These are phyloP conservation scores for Lactarius hatsudake DNA, from an alignment of 768 basidiomycete genomes.

Conservation along the genomic window DNA sequence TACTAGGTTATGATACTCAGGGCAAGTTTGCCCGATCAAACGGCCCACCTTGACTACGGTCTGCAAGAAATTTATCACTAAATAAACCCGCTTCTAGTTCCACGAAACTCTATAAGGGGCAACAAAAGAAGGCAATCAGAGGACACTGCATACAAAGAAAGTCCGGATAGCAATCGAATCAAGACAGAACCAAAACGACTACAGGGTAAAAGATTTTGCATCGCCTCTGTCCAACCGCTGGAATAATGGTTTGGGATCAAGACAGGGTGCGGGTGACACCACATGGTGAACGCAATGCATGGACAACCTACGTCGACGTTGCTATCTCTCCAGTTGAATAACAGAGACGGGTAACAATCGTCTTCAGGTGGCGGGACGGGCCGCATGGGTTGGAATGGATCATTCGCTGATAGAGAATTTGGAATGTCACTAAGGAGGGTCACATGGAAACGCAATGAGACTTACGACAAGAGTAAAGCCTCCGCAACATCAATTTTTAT, in stretches of 20 bases:
- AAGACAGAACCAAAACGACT: slow-evolving; percentile 1
- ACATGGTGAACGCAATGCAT: slow-evolving; percentile 17
- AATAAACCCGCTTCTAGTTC: background rate
- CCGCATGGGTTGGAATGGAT: slow-evolving; percentile 13
- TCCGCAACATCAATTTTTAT: slow-evolving; percentile 36
- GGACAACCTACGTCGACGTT: slow-evolving; percentile 25
- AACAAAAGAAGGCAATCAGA: background rate
- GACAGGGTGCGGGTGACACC: slow-evolving; percentile 2
- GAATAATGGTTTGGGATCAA: slow-evolving; percentile 7
- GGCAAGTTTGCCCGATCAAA: background rate
- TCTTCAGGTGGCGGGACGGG: slow-evolving; percentile 28
- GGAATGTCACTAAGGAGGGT: background rate
- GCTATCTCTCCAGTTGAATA: slow-evolving; percentile 31
- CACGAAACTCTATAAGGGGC: slow-evolving; percentile 1
- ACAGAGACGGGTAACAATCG: slow-evolving; percentile 29
- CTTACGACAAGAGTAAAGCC: slow-evolving; percentile 3
- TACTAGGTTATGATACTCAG: too few species aligned
- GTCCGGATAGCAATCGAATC: slow-evolving; percentile 8
- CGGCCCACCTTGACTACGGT: background rate
- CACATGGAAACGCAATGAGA: background rate
- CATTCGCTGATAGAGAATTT: background rate
- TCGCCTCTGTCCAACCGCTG: slow-evolving; percentile 12
- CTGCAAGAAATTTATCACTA: background rate
- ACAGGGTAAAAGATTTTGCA: background rate
- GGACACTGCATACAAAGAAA: background rate